Evolutionary conservation across 176 grass and related monocot genomes (phyloP).

Genomic region (Ensete ventricosum): DNA sequence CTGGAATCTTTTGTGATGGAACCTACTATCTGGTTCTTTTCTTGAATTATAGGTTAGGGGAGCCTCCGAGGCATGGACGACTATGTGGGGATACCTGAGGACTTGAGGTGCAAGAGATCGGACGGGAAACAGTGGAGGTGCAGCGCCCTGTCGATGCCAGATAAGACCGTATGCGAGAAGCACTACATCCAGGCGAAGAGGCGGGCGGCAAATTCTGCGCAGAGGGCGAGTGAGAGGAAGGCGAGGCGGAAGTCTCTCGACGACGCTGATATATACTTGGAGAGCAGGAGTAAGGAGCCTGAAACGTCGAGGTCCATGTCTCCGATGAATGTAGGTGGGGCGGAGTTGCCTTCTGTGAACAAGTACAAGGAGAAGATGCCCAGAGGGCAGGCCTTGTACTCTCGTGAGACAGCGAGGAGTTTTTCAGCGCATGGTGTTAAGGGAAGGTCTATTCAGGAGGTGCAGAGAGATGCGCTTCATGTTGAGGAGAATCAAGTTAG

Average conservation of each 20-base stretch:
- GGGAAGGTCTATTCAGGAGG: not conserved
- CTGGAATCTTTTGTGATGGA: not conserved
- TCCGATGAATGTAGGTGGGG: not conserved
- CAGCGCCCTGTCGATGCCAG: constrained; percentile 80
- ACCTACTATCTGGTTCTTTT: not conserved
- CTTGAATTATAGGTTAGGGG: constrained; percentile 5
- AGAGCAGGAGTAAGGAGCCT: constrained; percentile 17
- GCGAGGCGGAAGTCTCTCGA: constrained; percentile 12
- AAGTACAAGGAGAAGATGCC: constrained; percentile 19
- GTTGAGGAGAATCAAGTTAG: constrained; percentile 6
- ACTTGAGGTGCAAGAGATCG: constrained; percentile 89
- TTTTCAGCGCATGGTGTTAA: not conserved
- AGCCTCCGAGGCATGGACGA: constrained; percentile 14
- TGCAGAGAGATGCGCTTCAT: constrained; percentile 2
- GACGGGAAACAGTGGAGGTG: constrained; percentile 99
- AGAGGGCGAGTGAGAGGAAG: constrained; percentile 67
- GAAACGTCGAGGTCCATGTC: constrained; percentile 8
- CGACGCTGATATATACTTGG: constrained; percentile 22
- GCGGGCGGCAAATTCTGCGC: constrained; percentile 79
- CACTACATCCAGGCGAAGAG: constrained; percentile 98
- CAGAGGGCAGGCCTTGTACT: constrained; percentile 6
- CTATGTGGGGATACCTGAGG: constrained; percentile 62
- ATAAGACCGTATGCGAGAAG: constrained; percentile 97
- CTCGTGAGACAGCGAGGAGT: constrained; percentile 1
- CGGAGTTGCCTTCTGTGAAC: constrained; percentile 5